These are phyloP conservation scores for Penicillium chermesinum DNA, from an alignment of 495 filamentous ascomycete genomes.

Conservation along the genomic window DNA sequence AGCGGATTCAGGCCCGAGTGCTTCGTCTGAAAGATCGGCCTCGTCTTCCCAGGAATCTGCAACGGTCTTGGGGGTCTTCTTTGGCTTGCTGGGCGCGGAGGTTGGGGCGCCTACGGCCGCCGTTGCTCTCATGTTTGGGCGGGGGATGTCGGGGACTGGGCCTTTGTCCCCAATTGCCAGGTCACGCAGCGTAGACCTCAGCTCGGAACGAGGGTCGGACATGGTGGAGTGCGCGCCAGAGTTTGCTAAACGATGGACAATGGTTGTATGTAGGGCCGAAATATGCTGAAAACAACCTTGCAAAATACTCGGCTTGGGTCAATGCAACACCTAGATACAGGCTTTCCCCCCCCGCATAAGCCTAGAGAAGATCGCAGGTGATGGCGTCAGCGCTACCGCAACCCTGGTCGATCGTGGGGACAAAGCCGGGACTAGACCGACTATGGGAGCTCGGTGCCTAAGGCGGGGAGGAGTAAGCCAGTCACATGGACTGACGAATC, in stretches of 20 bases:
- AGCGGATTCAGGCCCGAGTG: constrained; percentile 10
- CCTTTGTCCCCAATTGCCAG: constrained; percentile 42
- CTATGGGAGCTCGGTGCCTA: neutral
- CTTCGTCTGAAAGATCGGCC: constrained; percentile 28
- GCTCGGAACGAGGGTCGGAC: constrained; percentile 29
- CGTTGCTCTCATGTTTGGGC: constrained; percentile 15
- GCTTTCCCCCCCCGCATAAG: neutral
- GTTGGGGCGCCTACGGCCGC: constrained; percentile 6
- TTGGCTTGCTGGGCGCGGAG: constrained; percentile 32
- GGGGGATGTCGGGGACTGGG: constrained; percentile 30
- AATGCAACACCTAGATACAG: neutral
- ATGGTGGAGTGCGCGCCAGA: constrained; percentile 9
- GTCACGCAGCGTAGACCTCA: constrained; percentile 40
- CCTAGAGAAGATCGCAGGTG: constrained; percentile 11
- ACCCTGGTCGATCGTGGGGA: constrained; percentile 28
- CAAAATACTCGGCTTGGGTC: neutral
- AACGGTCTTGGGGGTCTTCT: constrained; percentile 40
- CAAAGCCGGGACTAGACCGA: constrained; percentile 20
- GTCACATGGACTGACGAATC: constrained; percentile 5
- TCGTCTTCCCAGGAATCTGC: constrained; percentile 90
- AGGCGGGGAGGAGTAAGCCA: constrained; percentile 3
- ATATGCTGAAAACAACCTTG: neutral
- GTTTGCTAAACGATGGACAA: too few species aligned
- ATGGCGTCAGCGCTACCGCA: constrained; percentile 23
- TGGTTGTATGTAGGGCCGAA: neutral